These are phyloP conservation scores for Pythium apleroticum DNA, from an alignment of 352 stramenopile genomes.

Conservation along the genomic window DNA sequence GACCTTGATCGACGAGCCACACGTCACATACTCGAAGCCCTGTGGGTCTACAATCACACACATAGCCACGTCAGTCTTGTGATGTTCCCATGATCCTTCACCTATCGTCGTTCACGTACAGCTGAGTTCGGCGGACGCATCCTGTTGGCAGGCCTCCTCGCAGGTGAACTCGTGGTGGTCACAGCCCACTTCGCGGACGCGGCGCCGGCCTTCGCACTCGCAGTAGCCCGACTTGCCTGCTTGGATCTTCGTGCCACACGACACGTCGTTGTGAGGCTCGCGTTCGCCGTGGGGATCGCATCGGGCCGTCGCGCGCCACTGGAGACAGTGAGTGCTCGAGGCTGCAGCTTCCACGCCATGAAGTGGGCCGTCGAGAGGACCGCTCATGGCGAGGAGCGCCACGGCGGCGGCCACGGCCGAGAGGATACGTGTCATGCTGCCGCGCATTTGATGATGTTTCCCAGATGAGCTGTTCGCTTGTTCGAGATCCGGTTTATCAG, in stretches of 20 bases:
- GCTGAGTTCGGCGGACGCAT: slow-evolving; percentile 71
- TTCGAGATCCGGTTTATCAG: slow-evolving; percentile 19
- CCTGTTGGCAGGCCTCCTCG: slow-evolving; percentile 61
- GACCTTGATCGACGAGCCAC: slow-evolving; percentile 82
- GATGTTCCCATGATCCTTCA: no score
- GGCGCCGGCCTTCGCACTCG: slow-evolving; percentile 76
- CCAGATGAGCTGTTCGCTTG: slow-evolving; percentile 6
- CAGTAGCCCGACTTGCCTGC: slow-evolving; percentile 65
- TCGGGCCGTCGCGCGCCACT: slow-evolving; percentile 64
- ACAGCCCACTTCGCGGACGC: slow-evolving; percentile 71
- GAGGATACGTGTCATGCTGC: slow-evolving; percentile 26
- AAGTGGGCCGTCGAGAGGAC: background rate
- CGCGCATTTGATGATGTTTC: background rate
- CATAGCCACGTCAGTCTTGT: no score
- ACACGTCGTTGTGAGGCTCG: slow-evolving; percentile 59
- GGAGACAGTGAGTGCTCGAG: slow-evolving; percentile 44
- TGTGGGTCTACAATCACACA: slow-evolving; percentile 45
- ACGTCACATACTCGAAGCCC: slow-evolving; percentile 82
- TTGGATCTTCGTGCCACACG: slow-evolving; percentile 51
- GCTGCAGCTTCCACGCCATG: background rate
- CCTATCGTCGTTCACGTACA: slow-evolving; percentile 52
- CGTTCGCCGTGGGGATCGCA: slow-evolving; percentile 73
- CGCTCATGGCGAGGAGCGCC: slow-evolving; percentile 9
- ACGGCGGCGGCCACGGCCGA: slow-evolving; percentile 10
- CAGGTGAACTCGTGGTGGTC: slow-evolving; percentile 83